A percentile compares a stretch with the other conserved stretches of the same genome.
Conservation (phyloP, 1,284 basidiomycete species). For the Cryptococcus hybrid region DNA sequence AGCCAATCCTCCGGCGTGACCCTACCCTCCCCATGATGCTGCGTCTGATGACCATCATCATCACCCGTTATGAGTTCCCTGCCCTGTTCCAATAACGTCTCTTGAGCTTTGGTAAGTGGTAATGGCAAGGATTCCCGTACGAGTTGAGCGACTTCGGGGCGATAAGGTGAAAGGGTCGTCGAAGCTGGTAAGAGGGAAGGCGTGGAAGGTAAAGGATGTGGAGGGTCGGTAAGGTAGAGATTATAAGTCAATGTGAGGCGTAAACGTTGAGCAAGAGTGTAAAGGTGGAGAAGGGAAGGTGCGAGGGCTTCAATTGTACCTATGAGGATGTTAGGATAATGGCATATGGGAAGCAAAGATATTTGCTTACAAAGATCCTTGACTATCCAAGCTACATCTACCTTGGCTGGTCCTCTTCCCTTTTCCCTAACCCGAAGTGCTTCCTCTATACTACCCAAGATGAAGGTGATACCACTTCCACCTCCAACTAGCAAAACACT, state of each 20-base stretch:
- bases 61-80: constrained; percentile 10
- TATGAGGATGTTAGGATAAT: constrained; percentile 4
- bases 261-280: constrained; percentile 16
- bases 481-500: constrained; percentile 41
- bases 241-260: constrained; percentile 24
- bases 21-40: background rate
- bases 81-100: background rate
- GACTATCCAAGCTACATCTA: constrained; percentile 42
- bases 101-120: constrained; percentile 1
- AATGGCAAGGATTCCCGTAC: constrained; percentile 31
- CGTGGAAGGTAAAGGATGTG: constrained; percentile 25
- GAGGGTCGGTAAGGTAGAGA: constrained; percentile 39
- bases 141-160: constrained; percentile 38
- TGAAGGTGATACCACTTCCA: constrained; percentile 45
- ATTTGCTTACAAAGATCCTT: constrained; percentile 38
- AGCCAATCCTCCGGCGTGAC: constrained; percentile 28
- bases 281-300: constrained; percentile 30
- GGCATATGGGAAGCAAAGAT: background rate
- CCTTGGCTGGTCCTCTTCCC: constrained; percentile 18
- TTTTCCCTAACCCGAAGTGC: constrained; percentile 24
- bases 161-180: constrained; percentile 32
- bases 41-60: background rate
- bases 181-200: constrained; percentile 17
- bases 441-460: constrained; percentile 43
- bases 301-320: constrained; percentile 38